phyloP scores from a whole-genome alignment of 805 yeast species.

The Yarrowia sp. region DNA sequence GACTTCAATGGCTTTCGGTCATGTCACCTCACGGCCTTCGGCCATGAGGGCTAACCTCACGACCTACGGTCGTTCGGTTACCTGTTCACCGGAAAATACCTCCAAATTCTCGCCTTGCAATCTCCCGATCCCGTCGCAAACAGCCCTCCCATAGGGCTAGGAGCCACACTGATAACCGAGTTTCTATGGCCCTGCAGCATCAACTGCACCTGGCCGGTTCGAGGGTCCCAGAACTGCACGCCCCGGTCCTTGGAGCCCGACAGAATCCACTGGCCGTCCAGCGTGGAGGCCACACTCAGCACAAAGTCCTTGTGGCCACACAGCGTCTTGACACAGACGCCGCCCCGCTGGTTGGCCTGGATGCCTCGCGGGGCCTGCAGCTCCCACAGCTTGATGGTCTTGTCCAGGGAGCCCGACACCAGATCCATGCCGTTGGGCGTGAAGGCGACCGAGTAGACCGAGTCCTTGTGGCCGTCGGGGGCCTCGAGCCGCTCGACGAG shows the following conservation, averaged over 20 bases:
- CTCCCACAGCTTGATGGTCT: constrained; percentile 96
- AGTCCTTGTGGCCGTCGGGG: constrained; percentile 95
- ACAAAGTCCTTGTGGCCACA: constrained; percentile 97
- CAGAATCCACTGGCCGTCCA: constrained; percentile 86
- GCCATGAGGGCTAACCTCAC: too few relatives aligned
- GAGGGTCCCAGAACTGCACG: constrained; percentile 95
- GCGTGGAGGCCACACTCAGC: constrained; percentile 90
- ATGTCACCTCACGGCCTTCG: too few relatives aligned
- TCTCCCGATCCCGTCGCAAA: constrained; percentile 99
- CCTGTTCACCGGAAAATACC: constrained; percentile 51
- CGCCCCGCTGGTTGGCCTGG: constrained; percentile 51
- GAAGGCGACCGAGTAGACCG: constrained; percentile 93
- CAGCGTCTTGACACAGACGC: constrained; percentile 84
- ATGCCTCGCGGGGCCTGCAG: constrained; percentile 61
- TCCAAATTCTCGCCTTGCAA: constrained; percentile 97
- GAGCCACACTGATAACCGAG: constrained; percentile 93
- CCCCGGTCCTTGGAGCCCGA: constrained; percentile 98
- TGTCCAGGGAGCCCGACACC: constrained; percentile 93
- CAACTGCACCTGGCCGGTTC: constrained; percentile 86
- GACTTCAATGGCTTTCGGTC: too few relatives aligned
- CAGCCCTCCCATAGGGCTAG: constrained; percentile 82
- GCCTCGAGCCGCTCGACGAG: constrained; percentile 90
- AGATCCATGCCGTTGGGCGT: constrained; percentile 90
- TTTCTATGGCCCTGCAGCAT: constrained; percentile 98
- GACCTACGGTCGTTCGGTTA: background rate